Evolutionary conservation across 352 stramenopile genomes (phyloP).

Genomic region (Globisporangium lucens): DNA sequence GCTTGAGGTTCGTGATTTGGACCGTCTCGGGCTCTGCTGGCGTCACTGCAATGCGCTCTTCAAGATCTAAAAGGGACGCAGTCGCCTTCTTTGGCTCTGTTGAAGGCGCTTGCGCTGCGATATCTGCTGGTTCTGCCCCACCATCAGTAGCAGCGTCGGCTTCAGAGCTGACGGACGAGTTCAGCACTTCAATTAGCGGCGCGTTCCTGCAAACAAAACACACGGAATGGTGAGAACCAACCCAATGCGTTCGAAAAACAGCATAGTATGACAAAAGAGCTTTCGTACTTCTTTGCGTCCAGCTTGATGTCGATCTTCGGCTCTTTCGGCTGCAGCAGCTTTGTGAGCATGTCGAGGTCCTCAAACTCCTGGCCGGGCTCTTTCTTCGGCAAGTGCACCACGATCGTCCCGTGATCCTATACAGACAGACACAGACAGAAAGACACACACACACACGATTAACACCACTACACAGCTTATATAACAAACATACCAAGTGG

Average conservation of each 20-base stretch:
- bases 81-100: conserved; percentile 20
- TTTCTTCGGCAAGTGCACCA: conserved; percentile 89
- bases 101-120: neutral
- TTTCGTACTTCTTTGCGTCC: conserved; percentile 28
- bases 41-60: conserved; percentile 31
- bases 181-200: conserved; percentile 84
- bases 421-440: neutral
- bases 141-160: conserved; percentile 10
- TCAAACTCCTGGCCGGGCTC: conserved; percentile 85
- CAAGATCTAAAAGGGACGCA: conserved; percentile 53
- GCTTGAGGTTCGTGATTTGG: conserved; percentile 43
- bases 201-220: conserved; percentile 26
- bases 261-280: neutral
- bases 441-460: neutral
- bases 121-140: neutral
- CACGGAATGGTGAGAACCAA: conserved; percentile 11
- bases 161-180: conserved; percentile 26
- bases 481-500: conserved; percentile 22
- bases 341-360: conserved; percentile 93
- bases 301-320: conserved; percentile 34
- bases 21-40: conserved; percentile 20
- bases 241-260: neutral
- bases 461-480: neutral
- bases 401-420: conserved; percentile 91
- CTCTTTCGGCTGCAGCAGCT: conserved; percentile 76